phyloP scores from a whole-genome alignment of 2,329 filamentous ascomycete species.

The Camptophora hylomeconis region DNA sequence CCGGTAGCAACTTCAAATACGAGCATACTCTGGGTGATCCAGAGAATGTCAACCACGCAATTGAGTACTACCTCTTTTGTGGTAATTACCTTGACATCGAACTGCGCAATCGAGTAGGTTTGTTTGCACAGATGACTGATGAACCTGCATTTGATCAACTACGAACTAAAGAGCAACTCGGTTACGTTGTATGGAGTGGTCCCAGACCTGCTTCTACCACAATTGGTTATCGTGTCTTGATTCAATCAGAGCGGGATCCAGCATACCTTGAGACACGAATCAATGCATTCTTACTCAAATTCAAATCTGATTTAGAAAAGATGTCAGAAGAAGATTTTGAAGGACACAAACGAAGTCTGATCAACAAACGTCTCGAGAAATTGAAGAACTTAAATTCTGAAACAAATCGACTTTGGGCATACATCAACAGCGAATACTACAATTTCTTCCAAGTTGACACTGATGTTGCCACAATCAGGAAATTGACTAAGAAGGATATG shows the following conservation, averaged over 20 bases:
- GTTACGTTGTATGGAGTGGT: slow-evolving; percentile 88
- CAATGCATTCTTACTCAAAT: slow-evolving; percentile 64
- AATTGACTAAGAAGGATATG: slow-evolving; percentile 67
- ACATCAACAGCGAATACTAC: slow-evolving; percentile 75
- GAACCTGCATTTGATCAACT: slow-evolving; percentile 92
- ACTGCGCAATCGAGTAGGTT: slow-evolving; percentile 60
- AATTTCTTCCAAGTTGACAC: slow-evolving; percentile 74
- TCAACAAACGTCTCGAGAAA: slow-evolving; percentile 79
- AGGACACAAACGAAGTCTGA: slow-evolving; percentile 75
- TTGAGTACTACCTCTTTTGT: slow-evolving; percentile 64
- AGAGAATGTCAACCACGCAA: slow-evolving; percentile 77
- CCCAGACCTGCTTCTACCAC: slow-evolving; percentile 59
- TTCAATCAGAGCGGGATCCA: slow-evolving; percentile 81
- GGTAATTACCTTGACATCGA: slow-evolving; percentile 56
- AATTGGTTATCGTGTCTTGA: slow-evolving; percentile 74
- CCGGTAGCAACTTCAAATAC: slow-evolving; percentile 73
- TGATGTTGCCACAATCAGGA: slow-evolving; percentile 63
- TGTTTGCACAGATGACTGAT: slow-evolving; percentile 80
- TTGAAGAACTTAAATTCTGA: slow-evolving; percentile 85
- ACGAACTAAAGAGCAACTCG: slow-evolving; percentile 86
- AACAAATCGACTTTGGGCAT: slow-evolving; percentile 67
- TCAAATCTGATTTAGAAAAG: slow-evolving; percentile 50
- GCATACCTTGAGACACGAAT: slow-evolving; percentile 78
- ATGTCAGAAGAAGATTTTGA: slow-evolving; percentile 83
- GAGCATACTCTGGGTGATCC: slow-evolving; percentile 69